phyloP scores from a whole-genome alignment of 768 basidiomycete genomes.

The Calocybe cyanea region DNA sequence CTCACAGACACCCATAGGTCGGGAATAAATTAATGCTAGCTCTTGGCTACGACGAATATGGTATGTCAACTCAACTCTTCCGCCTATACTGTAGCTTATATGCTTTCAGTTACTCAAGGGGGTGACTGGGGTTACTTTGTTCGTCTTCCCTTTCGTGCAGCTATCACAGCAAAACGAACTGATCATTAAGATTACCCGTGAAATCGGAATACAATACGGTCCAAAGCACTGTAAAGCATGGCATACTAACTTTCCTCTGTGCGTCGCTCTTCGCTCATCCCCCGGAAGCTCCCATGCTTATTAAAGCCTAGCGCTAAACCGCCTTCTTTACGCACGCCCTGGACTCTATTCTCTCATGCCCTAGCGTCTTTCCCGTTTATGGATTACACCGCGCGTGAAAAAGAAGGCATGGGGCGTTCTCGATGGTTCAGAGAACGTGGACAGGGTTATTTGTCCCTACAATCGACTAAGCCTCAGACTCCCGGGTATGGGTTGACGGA shows the following conservation, averaged over 20 bases:
- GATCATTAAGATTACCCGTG: conserved; percentile 25
- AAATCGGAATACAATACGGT: conserved; percentile 26
- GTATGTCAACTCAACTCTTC: conserved; percentile 19
- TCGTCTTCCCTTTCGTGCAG: conserved; percentile 5
- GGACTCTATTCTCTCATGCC: conserved; percentile 22
- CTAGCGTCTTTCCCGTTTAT: conserved; percentile 18
- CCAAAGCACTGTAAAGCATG: conserved; percentile 43
- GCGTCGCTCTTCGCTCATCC: not conserved
- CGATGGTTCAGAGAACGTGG: conserved; percentile 25
- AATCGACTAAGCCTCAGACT: conserved; percentile 48
- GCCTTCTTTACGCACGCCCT: conserved; percentile 20
- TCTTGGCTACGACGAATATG: conserved; percentile 45
- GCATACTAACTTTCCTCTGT: conserved; percentile 45
- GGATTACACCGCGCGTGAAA: conserved; percentile 26
- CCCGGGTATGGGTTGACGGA: conserved; percentile 53
- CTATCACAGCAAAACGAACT: too few relatives aligned
- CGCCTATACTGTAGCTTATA: conserved; percentile 31
- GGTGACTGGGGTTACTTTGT: conserved; percentile 46
- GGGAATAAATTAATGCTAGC: conserved; percentile 46
- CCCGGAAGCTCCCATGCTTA: too few relatives aligned
- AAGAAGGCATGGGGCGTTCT: conserved; percentile 27
- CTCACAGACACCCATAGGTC: conserved; percentile 24
- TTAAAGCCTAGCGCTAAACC: conserved; percentile 12
- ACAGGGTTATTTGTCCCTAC: conserved; percentile 35
- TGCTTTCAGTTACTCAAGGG: too few relatives aligned